Base-by-base conservation (phyloP, 2,329 filamentous ascomycete species). In the Fusarium humuli region DNA sequence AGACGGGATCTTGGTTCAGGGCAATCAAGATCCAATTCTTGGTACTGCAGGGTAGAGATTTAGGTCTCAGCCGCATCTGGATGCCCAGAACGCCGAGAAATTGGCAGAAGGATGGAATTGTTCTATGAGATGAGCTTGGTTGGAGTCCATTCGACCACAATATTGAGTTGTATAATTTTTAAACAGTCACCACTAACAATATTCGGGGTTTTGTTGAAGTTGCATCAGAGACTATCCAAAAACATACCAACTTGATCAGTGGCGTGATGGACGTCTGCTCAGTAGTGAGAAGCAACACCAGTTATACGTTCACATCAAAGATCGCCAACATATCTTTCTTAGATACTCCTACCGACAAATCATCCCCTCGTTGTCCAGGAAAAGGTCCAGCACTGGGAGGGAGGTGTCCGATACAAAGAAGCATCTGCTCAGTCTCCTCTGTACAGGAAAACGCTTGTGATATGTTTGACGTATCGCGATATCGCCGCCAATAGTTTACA, bases 11-110 rank as follows among this genome's bases (percentile, higher is more conserved):
- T 29, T 12, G 32, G 54, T 53, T 22, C 25, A n/a, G 34, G 14
- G 18, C 37, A 13, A 55, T n/a, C 32, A 16, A 22, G 30, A 40
- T 58, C 27, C 37, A 20, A 32, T 12, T 30, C 55, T 58, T 37
- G 56, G 40, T 45, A 29, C n/a, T 59, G 29, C 53, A 65, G 46
- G 46, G 53, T 32, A 60, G 12, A 20, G 11, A 5, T 25, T 9
- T 41, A 20, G 12, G 18, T 18, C 22, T 34, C 3, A 23, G 25
- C 34, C 22, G 58, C 14, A 42, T 46, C 7, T 27, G 6, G 18
- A 23, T 46, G 27, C 53, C 53, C 41, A 52, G 32, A 29, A 45
- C 18, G 46, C 46, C 40, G n/a, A 47, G 41, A 57, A 32, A 25
- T 41, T 41, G 14, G 27, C 7, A 52, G 25, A 58, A 65, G 7